Percentiles rank a stretch among this genome's conserved stretches.
Conservation (phyloP, 2,329 filamentous ascomycete species). For the Ascochyta fabae region DNA sequence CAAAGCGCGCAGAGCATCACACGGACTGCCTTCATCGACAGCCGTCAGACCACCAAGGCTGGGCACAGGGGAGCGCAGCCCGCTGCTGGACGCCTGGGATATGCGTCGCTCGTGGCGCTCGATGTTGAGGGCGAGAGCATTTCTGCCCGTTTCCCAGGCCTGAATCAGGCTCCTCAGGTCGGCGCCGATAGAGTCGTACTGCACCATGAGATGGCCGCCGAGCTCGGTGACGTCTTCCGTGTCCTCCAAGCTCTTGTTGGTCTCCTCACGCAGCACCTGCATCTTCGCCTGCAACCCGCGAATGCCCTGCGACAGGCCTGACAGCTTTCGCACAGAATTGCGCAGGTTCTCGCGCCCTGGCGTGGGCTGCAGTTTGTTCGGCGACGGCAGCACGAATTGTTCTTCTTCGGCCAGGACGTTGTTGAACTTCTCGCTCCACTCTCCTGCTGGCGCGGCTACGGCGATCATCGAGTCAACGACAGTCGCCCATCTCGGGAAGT, state of each 20-base stretch:
- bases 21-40: slow-evolving; percentile 60
- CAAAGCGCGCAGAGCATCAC: slow-evolving; percentile 77
- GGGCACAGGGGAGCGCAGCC: slow-evolving; percentile 55
- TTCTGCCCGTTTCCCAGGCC: slow-evolving; percentile 69
- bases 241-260: slow-evolving; percentile 77
- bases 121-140: slow-evolving; percentile 80
- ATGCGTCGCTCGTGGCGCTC: slow-evolving; percentile 74
- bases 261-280: slow-evolving; percentile 88
- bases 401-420: slow-evolving; percentile 80
- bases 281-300: slow-evolving; percentile 93
- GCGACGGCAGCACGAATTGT: slow-evolving; percentile 59
- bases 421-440: slow-evolving; percentile 70
- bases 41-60: slow-evolving; percentile 70
- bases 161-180: slow-evolving; percentile 71
- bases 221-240: slow-evolving; percentile 73
- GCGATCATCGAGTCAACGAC: slow-evolving; percentile 76
- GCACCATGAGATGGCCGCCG: slow-evolving; percentile 77
- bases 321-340: slow-evolving; percentile 85
- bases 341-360: slow-evolving; percentile 84
- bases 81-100: slow-evolving; percentile 59
- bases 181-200: slow-evolving; percentile 92
- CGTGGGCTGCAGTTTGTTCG: slow-evolving; percentile 66
- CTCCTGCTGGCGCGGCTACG: slow-evolving; percentile 66
- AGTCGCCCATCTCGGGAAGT: slow-evolving; percentile 78
- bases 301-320: slow-evolving; percentile 86